These are phyloP conservation scores for Pisolithus tinctorius DNA, from an alignment of 768 basidiomycete genomes.

Conservation along the genomic window DNA sequence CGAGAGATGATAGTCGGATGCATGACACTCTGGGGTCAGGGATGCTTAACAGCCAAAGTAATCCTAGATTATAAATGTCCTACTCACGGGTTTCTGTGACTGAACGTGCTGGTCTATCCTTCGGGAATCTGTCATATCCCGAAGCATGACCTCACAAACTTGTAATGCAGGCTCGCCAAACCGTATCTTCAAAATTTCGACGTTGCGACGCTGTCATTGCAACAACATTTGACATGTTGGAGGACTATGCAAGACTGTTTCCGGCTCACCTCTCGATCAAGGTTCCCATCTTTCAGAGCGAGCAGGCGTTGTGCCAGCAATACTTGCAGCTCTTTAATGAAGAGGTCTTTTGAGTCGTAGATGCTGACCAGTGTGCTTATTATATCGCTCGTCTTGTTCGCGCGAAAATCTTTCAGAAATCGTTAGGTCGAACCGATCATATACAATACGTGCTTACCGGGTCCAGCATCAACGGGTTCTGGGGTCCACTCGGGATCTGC, in stretches of 20 bases:
- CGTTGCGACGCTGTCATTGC: conserved; percentile 65
- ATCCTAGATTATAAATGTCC: not conserved
- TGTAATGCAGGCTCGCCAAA: conserved; percentile 92
- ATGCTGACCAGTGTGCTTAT: conserved; percentile 96
- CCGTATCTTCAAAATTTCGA: conserved; percentile 91
- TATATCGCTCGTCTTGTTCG: conserved; percentile 87
- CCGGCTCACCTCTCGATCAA: conserved; percentile 52
- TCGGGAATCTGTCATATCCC: conserved; percentile 93
- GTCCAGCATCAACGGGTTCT: conserved; percentile 93
- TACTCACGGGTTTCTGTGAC: conserved; percentile 55
- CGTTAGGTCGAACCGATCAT: not conserved
- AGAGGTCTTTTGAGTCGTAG: conserved; percentile 94
- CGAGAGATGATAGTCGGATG: conserved; percentile 90
- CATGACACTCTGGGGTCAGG: conserved; percentile 49
- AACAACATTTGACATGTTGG: not conserved
- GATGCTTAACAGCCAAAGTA: conserved; percentile 4
- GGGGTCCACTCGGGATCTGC: conserved; percentile 92
- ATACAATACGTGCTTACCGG: conserved; percentile 44
- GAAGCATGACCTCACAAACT: conserved; percentile 97
- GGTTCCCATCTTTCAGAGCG: conserved; percentile 70
- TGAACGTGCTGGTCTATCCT: conserved; percentile 87
- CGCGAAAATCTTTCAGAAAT: conserved; percentile 66
- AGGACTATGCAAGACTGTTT: not conserved
- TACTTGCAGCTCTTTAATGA: conserved; percentile 92
- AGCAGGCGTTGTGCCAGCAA: conserved; percentile 84